These are phyloP conservation scores for Gloeophyllum trabeum DNA, from an alignment of 768 basidiomycete species.

Conservation along the genomic window DNA sequence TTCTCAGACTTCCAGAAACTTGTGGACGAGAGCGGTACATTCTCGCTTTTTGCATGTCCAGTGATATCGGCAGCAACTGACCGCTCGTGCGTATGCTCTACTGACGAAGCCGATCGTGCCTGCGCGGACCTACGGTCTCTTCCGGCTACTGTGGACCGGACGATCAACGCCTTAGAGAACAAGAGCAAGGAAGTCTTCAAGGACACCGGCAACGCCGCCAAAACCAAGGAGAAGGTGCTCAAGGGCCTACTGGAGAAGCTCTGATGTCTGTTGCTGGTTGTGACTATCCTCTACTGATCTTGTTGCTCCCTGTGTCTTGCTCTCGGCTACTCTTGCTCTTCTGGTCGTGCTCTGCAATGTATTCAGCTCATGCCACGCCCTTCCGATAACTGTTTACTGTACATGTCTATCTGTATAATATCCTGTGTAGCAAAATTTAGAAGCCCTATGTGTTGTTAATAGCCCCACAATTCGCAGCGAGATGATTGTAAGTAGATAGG, in stretches of 20 bases:
- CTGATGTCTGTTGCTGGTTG: slow-evolving; percentile 1
- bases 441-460: too few species aligned
- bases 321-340: too few species aligned
- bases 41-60: background rate
- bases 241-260: slow-evolving; percentile 1
- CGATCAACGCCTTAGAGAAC: background rate
- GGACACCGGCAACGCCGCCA: background rate
- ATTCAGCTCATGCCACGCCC: too few species aligned
- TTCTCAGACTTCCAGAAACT: background rate
- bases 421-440: too few species aligned
- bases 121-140: background rate
- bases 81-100: too few species aligned
- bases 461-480: too few species aligned
- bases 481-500: too few species aligned
- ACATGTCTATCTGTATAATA: too few species aligned
- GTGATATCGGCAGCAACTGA: background rate
- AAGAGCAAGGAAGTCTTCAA: background rate
- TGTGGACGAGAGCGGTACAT: background rate
- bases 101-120: too few species aligned
- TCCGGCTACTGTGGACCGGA: background rate
- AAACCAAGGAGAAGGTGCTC: slow-evolving; percentile 4
- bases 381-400: too few species aligned
- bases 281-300: slow-evolving; percentile 3
- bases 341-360: too few species aligned
- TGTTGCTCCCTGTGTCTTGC: slow-evolving; percentile 18